Conservation (phyloP, 2,329 filamentous ascomycete species). For the Aspergillus neotritici region DNA sequence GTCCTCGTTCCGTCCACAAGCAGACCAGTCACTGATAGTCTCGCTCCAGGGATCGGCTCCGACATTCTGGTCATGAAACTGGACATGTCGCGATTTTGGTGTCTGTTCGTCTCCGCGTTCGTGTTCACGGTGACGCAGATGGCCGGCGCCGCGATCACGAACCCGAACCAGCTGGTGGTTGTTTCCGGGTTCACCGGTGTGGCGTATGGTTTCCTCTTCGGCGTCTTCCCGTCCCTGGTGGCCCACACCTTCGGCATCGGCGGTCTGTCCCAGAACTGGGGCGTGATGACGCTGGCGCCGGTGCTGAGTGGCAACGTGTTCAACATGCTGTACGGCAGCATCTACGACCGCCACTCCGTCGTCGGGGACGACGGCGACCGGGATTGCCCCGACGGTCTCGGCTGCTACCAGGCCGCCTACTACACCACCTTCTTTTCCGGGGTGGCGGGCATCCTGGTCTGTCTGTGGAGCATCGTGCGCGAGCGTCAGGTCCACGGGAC, state of each 20-base stretch:
- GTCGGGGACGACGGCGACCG: conserved; percentile 63
- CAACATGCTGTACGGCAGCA: conserved; percentile 80
- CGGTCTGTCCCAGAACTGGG: conserved; percentile 92
- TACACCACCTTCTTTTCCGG: conserved; percentile 70
- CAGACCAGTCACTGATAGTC: neutral
- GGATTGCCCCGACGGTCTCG: conserved; percentile 68
- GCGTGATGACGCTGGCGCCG: conserved; percentile 83
- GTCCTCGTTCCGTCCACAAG: conserved; percentile 17
- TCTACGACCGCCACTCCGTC: conserved; percentile 76
- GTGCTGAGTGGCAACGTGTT: conserved; percentile 86
- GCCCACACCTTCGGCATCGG: conserved; percentile 87
- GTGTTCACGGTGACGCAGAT: conserved; percentile 78
- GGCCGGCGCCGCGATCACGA: conserved; percentile 65
- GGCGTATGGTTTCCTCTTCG: conserved; percentile 89
- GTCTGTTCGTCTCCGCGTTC: conserved; percentile 67
- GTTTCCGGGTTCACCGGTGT: conserved; percentile 81
- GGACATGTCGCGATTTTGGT: conserved; percentile 82
- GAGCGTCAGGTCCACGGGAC: conserved; percentile 29
- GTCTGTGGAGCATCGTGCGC: conserved; percentile 51
- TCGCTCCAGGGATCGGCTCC: conserved; percentile 67
- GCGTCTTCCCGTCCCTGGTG: conserved; percentile 82
- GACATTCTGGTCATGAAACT: conserved; percentile 81
- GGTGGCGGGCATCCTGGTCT: conserved; percentile 61
- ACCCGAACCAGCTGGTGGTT: conserved; percentile 69
- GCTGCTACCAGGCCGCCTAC: conserved; percentile 79